These are phyloP conservation scores for Myriosclerotinia duriaeana DNA, from an alignment of 2,329 filamentous ascomycete genomes.

Conservation along the genomic window DNA sequence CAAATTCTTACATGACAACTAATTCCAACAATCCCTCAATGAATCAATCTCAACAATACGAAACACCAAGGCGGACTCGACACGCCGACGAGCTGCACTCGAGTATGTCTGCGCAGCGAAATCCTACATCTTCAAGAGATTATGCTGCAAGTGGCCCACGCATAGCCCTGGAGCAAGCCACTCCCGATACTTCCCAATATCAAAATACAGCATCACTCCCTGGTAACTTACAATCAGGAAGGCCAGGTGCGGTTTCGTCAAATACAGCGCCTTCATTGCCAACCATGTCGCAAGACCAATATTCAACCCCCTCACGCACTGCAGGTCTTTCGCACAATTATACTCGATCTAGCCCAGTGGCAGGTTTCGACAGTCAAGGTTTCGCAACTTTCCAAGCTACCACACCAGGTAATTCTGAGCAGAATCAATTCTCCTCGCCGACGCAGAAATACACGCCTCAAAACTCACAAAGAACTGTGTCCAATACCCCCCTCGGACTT, in stretches of 20 bases:
- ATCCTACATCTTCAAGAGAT: constrained; percentile 45
- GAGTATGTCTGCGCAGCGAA: constrained; percentile 36
- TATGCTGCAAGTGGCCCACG: constrained; percentile 50
- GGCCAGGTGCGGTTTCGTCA: constrained; percentile 52
- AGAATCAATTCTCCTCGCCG: constrained; percentile 60
- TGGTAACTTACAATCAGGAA: constrained; percentile 59
- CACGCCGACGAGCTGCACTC: constrained; percentile 54
- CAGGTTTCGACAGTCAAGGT: constrained; percentile 52
- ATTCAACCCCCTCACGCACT: constrained; percentile 64
- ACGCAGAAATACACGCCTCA: constrained; percentile 57
- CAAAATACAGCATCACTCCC: constrained; percentile 51
- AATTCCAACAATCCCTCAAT: constrained; percentile 38
- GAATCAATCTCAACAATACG: constrained; percentile 50
- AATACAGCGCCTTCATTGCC: constrained; percentile 60
- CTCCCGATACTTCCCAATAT: constrained; percentile 50
- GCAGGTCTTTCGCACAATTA: constrained; percentile 70
- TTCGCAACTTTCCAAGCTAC: constrained; percentile 60
- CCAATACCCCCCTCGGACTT: constrained; percentile 82
- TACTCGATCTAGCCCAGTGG: constrained; percentile 79
- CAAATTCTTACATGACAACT: constrained; percentile 32
- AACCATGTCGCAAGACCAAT: constrained; percentile 57
- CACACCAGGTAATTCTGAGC: constrained; percentile 60
- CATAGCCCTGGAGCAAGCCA: constrained; percentile 61
- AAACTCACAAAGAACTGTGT: constrained; percentile 60
- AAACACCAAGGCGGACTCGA: constrained; percentile 51